Base-by-base conservation (phyloP, 805 yeast genomes). In the Torulaspora maleeae region DNA sequence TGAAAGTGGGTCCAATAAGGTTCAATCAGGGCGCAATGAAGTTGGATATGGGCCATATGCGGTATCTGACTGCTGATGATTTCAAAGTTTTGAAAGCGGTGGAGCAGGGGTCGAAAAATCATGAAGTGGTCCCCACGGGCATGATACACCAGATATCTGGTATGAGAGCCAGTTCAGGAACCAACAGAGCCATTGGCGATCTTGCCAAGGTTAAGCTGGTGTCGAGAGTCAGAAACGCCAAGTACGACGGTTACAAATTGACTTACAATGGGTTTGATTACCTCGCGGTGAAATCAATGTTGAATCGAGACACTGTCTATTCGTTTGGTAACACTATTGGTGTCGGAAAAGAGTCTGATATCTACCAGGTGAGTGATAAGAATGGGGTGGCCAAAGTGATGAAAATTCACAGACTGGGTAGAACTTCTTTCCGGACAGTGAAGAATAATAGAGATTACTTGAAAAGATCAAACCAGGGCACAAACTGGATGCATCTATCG, bases 331-430 rank as follows among this genome's bases (percentile, higher is more conserved):
- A 82, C 37, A 86, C 84, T 8, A 89, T 91, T 55, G 99, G 98
- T 48, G 96, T 93, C 41, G 99, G 99, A 58, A 93, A 93, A 62
- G 99, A 93, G 67, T 89, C 97, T 2, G 99, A 93, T 69, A 90
- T 93, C 58, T 88, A 84, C 64, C 76, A 90, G 10, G 90, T 86
- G 1, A 80, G 83, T 46, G 90, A 84, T 58, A 70, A 74, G 10
- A 60, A 75, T 16, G 93, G 91, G 0, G 56, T 61, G n/a, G 77
- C 79, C 43, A 77, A 78, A 56, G 96, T 90, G 13, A 68, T 93
- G 61, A 93, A 93, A 65, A 83, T 93, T 30, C 97, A 90, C 67
- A 77, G 99, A 54, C 73, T 93, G 48, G 99, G 99, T 27, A 79
- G 99, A 62, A 86, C 91, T 1, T 89, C 97, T 4, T 93, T 93